phyloP scores from a whole-genome alignment of 225 moss, liverwort and hornwort species.

The Lunularia cruciata region DNA sequence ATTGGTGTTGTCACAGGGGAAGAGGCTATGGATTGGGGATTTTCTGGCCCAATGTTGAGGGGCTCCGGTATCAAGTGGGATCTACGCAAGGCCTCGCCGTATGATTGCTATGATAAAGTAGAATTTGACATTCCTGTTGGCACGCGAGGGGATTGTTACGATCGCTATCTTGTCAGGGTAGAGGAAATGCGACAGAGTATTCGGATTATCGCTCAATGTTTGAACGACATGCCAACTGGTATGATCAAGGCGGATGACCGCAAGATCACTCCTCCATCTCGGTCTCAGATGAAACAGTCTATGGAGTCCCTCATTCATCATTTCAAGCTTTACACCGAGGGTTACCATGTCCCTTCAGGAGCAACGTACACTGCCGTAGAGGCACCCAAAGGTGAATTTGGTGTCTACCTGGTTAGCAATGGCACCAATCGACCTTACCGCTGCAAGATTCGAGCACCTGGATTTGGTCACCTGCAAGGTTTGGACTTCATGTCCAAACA shows the following conservation, averaged over 20 bases:
- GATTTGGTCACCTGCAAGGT: constrained; percentile 49
- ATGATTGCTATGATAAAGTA: constrained; percentile 46
- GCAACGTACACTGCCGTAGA: constrained; percentile 50
- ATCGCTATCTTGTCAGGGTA: constrained; percentile 49
- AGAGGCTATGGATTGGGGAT: constrained; percentile 55
- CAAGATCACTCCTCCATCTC: constrained; percentile 44
- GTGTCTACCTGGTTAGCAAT: constrained; percentile 49
- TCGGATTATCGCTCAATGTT: constrained; percentile 44
- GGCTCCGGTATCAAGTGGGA: constrained; percentile 53
- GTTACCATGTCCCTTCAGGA: constrained; percentile 43
- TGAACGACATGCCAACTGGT: constrained; percentile 51
- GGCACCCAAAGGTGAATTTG: constrained; percentile 55
- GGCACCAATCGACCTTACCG: constrained; percentile 49
- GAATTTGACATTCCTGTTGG: constrained; percentile 49
- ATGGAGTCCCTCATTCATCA: constrained; percentile 61
- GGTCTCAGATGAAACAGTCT: constrained; percentile 56
- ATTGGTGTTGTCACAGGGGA: constrained; percentile 47
- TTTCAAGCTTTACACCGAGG: constrained; percentile 55
- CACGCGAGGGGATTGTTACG: constrained; percentile 48
- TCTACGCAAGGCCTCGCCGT: constrained; percentile 46
- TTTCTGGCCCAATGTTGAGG: constrained; percentile 50
- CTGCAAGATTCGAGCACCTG: constrained; percentile 52
- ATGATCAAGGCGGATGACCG: constrained; percentile 44
- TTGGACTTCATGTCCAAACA: constrained; percentile 52
- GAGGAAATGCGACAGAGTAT: constrained; percentile 55